Evolutionary conservation across 805 yeast genomes (phyloP), one percentile per base, ranked within the genome.

Genomic region (Kluyveromyces dobzhanskii): DNA sequence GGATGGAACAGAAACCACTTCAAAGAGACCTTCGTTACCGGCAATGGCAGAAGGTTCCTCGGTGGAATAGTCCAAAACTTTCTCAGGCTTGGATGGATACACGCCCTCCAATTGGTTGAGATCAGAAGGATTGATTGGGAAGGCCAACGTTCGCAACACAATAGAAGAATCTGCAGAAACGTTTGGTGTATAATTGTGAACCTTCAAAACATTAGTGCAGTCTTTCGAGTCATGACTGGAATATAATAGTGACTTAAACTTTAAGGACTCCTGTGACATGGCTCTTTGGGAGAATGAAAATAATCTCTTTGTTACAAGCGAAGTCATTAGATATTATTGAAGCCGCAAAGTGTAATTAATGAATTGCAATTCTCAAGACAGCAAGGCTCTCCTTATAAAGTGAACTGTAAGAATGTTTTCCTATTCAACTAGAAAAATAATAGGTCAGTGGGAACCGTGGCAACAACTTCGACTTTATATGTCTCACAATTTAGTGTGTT

Each of bases 1-100:
- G 8, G 69, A 48, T 16, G 95, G 95, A 8, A 75, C 73, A 39
- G 78, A 76, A n/a, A 84, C 55, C n/a, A 90, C 80, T 56, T 85
- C 82, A 56, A 85, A 88, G 9, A 85, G 72, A 17, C 96, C 97
- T 62, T 90, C 98, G 57, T 92, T 92, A 39, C 98, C 98, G 27
- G 88, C 86, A 34, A 86, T 80, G 4, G 94, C 94, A 7, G 76
- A 64, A 3, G 94, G 88, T 30, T 70, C 73, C 3, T 64, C 62
- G 1, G 85, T 74, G 6, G 78, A 77, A 42, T 73, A 76, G 35
- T 61, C 76, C 37, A 59, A 66, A 16, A 58, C 65, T 61, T 53
- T 66, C 30, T 68, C 75, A 0, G 95, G 94, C 41, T 69, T 73
- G 9, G 86, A 73, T 1, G 95, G 94, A 49, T 88, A 88, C 0